These are phyloP conservation scores for Wickerhamiella pararugosa DNA, from an alignment of 1,139 yeast genomes.

Conservation along the genomic window DNA sequence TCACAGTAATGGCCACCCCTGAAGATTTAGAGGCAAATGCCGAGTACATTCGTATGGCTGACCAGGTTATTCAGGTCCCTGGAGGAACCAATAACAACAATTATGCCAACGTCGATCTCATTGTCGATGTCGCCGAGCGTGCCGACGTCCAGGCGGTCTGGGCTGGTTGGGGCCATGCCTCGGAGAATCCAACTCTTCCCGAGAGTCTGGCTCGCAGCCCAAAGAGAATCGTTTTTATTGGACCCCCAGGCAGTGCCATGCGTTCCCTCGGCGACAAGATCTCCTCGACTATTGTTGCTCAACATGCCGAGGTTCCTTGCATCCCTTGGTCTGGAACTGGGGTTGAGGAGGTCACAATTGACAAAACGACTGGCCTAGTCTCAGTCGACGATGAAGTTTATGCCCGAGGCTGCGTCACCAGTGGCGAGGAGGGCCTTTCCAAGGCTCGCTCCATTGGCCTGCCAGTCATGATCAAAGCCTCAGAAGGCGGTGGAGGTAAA, in stretches of 20 bases:
- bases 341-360: slow-evolving; percentile 63
- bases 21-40: slow-evolving; percentile 96
- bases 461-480: slow-evolving; percentile 98
- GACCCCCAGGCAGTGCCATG: slow-evolving; percentile 99
- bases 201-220: slow-evolving; percentile 86
- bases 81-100: slow-evolving; percentile 98
- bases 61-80: slow-evolving; percentile 94
- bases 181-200: slow-evolving; percentile 90
- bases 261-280: slow-evolving; percentile 97
- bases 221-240: slow-evolving; percentile 78
- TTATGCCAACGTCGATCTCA: slow-evolving; percentile 92
- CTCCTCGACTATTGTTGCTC: slow-evolving; percentile 94
- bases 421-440: slow-evolving; percentile 75
- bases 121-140: slow-evolving; percentile 94
- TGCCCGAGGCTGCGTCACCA: slow-evolving; percentile 70
- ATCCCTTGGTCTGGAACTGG: slow-evolving; percentile 99
- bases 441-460: slow-evolving; percentile 81
- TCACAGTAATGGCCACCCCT: slow-evolving; percentile 98
- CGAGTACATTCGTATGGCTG: slow-evolving; percentile 97
- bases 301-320: slow-evolving; percentile 95
- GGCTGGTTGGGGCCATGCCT: slow-evolving; percentile 99
- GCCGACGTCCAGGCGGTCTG: slow-evolving; percentile 95
- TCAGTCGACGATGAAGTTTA: slow-evolving; percentile 76
- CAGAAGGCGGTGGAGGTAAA: slow-evolving; percentile 99
- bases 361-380: slow-evolving; percentile 56